Conservation (phyloP, 2,329 filamentous ascomycete genomes). For the Zelopaecilomyces penicillatus region DNA sequence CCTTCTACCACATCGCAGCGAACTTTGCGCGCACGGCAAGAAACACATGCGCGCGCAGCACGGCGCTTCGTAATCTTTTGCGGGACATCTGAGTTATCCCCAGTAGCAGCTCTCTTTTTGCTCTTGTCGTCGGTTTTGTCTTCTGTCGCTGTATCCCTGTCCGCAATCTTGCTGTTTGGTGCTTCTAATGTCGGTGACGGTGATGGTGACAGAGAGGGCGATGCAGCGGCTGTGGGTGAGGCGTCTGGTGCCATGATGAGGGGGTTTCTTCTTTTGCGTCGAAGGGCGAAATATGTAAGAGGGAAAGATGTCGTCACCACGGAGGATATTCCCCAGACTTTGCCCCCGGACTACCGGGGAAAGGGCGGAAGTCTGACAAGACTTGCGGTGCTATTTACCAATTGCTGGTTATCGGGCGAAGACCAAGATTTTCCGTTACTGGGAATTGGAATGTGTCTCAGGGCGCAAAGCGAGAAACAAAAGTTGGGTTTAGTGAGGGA, state of each 20-base stretch:
- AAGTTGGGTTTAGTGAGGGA: no score
- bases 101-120: constrained; percentile 26
- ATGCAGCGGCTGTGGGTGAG: not conserved
- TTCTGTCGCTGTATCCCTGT: no score
- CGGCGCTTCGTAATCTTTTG: constrained; percentile 62
- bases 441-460: not conserved
- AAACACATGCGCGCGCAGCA: constrained; percentile 85
- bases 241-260: not conserved
- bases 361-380: no score
- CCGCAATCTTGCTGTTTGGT: no score
- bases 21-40: constrained; percentile 82
- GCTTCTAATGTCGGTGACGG: not conserved
- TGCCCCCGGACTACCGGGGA: no score
- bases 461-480: no score
- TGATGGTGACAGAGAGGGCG: constrained; percentile 6
- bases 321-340: no score
- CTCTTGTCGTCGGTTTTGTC: constrained; percentile 12
- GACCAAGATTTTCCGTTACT: no score
- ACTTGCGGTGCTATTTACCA: no score
- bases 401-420: no score
- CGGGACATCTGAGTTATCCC: constrained; percentile 21
- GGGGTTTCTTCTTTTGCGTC: not conserved
- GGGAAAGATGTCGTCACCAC: no score
- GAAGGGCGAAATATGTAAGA: not conserved
- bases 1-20: constrained; percentile 89